Percentiles rank a stretch among this genome's conserved stretches.
Conservation (phyloP, 2,329 filamentous ascomycete genomes). For the Venturia carpophila region DNA sequence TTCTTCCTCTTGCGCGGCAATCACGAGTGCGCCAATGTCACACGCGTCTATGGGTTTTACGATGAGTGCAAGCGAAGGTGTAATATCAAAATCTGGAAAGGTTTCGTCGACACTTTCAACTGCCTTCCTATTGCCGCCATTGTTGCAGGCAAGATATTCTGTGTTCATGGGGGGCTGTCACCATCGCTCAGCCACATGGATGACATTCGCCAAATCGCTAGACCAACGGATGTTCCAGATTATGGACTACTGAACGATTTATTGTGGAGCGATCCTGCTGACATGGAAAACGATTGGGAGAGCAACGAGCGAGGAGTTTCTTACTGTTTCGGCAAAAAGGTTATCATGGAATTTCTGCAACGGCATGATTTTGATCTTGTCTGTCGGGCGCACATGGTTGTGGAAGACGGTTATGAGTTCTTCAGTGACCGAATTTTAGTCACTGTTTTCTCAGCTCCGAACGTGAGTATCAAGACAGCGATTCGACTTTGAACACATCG, state of each 20-base stretch:
- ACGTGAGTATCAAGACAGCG: conserved; percentile 55
- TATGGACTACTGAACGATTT: conserved; percentile 93
- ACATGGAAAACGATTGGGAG: conserved; percentile 98
- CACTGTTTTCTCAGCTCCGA: conserved; percentile 95
- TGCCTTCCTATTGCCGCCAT: conserved; percentile 92
- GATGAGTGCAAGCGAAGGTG: conserved; percentile 95
- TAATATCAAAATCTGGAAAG: conserved; percentile 98
- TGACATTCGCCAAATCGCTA: conserved; percentile 90
- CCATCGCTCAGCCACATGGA: conserved; percentile 95
- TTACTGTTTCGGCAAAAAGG: conserved; percentile 97
- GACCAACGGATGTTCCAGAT: conserved; percentile 94
- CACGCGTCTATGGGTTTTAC: conserved; percentile 93
- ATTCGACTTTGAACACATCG: not conserved
- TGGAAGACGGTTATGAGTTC: conserved; percentile 98
- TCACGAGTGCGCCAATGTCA: conserved; percentile 95
- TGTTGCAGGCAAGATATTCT: conserved; percentile 95
- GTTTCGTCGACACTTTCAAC: conserved; percentile 95
- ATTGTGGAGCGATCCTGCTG: conserved; percentile 93
- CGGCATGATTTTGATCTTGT: conserved; percentile 96
- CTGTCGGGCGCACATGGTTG: conserved; percentile 97
- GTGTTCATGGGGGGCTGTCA: conserved; percentile 89
- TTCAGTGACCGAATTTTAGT: conserved; percentile 93
- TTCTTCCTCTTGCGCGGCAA: conserved; percentile 93
- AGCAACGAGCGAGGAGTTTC: conserved; percentile 94
- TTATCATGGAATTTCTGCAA: conserved; percentile 91